Evolutionary conservation across 2,329 filamentous ascomycete species (phyloP).

Genomic region (Aspergillus novofumigatus): DNA sequence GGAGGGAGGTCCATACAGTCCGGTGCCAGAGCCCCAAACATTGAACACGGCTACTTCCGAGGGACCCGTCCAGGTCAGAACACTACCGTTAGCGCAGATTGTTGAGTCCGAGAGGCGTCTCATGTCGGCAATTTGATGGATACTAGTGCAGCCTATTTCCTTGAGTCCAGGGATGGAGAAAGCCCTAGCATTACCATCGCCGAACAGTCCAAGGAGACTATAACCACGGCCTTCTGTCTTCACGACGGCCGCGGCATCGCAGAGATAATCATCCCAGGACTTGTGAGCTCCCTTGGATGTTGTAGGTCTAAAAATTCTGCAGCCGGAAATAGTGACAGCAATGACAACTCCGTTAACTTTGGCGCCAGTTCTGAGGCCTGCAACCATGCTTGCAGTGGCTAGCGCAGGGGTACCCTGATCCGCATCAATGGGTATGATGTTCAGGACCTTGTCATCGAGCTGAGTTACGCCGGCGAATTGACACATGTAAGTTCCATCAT

Average conservation of each 20-base stretch:
- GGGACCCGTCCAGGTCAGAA: conserved; percentile 84
- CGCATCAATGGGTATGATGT: conserved; percentile 72
- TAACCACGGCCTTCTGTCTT: conserved; percentile 70
- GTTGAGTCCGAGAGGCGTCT: conserved; percentile 65
- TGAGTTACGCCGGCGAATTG: conserved; percentile 64
- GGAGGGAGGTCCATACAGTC: conserved; percentile 48
- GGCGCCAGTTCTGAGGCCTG: conserved; percentile 67
- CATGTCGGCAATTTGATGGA: conserved; percentile 67
- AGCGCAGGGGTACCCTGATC: conserved; percentile 71
- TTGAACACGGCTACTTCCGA: conserved; percentile 80
- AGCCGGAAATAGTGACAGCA: conserved; percentile 68
- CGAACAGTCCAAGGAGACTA: conserved; percentile 79
- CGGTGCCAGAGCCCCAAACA: conserved; percentile 72
- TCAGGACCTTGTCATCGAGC: conserved; percentile 67
- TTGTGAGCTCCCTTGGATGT: conserved; percentile 87
- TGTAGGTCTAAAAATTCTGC: conserved; percentile 83
- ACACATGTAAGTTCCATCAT: conserved; percentile 65
- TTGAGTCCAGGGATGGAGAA: conserved; percentile 85
- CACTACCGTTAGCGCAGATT: conserved; percentile 73
- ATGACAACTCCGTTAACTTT: conserved; percentile 78
- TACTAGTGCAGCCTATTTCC: conserved; percentile 67
- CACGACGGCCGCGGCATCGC: conserved; percentile 73
- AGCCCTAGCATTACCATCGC: conserved; percentile 72
- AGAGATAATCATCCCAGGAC: conserved; percentile 77
- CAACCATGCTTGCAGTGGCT: conserved; percentile 71